A percentile compares a stretch with the other conserved stretches of the same genome.
Evolutionary conservation across 2,329 filamentous ascomycete species (phyloP).

Genomic region (Dothistroma septosporum): DNA sequence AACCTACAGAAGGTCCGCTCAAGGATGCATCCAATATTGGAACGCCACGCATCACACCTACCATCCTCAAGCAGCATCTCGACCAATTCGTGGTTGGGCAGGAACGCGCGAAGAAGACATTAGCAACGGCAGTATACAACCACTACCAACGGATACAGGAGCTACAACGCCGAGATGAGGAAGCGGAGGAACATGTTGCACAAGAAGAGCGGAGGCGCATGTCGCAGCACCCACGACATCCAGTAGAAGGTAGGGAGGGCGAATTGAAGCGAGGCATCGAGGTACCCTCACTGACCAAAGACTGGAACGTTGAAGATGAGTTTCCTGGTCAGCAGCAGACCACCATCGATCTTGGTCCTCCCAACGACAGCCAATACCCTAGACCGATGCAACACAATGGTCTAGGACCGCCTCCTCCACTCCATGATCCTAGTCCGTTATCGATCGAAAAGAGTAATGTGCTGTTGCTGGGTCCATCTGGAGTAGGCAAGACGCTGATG

Average conservation of each 20-base stretch:
- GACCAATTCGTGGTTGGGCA: slow-evolving; percentile 97
- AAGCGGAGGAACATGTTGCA: slow-evolving; percentile 68
- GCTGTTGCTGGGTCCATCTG: slow-evolving; percentile 82
- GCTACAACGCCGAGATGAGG: slow-evolving; percentile 69
- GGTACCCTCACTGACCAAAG: slow-evolving; percentile 33
- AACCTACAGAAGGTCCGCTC: slow-evolving; percentile 60
- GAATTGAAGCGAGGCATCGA: slow-evolving; percentile 32
- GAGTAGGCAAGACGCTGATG: slow-evolving; percentile 95
- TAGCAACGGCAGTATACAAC: slow-evolving; percentile 91
- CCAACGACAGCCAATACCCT: slow-evolving; percentile 17
- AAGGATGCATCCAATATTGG: slow-evolving; percentile 56
- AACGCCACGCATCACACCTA: slow-evolving; percentile 57
- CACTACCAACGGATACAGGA: slow-evolving; percentile 87
- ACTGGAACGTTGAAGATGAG: slow-evolving; percentile 49
- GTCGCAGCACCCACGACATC: slow-evolving; percentile 57
- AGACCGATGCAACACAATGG: slow-evolving; percentile 14
- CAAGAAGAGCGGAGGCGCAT: slow-evolving; percentile 69
- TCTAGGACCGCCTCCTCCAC: slow-evolving; percentile 33
- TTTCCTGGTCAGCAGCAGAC: slow-evolving; percentile 59
- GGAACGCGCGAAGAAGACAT: slow-evolving; percentile 87
- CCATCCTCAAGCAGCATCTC: slow-evolving; percentile 76
- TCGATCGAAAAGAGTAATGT: slow-evolving; percentile 96
- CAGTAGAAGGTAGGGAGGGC: slow-evolving; percentile 64
- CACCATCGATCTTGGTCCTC: slow-evolving; percentile 31
- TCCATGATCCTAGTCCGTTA: slow-evolving; percentile 57